phyloP scores from a whole-genome alignment of 2,329 filamentous ascomycete species.

The Fusarium globosum region DNA sequence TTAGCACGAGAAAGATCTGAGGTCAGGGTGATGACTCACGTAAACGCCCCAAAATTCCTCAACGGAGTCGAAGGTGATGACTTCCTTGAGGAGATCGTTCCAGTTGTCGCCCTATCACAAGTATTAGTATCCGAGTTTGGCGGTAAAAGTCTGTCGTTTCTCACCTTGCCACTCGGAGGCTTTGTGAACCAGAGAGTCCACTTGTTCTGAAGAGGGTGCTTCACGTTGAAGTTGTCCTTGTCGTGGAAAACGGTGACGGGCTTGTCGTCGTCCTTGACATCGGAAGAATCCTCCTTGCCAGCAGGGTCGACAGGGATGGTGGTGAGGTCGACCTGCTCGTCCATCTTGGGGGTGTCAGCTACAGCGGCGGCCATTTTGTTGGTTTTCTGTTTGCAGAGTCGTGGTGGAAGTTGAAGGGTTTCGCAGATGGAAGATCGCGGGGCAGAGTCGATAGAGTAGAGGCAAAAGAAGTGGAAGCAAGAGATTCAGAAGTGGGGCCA shows the following conservation, averaged over 20 bases:
- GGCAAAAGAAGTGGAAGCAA: conserved; percentile 37
- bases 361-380: conserved; percentile 52
- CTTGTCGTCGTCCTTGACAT: conserved; percentile 65
- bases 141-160: conserved; percentile 33
- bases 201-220: conserved; percentile 96
- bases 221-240: conserved; percentile 99
- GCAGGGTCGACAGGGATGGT: conserved; percentile 75
- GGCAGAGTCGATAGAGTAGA: conserved; percentile 41
- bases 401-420: conserved; percentile 20
- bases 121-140: conserved; percentile 16
- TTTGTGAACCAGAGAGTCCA: conserved; percentile 99
- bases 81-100: conserved; percentile 97
- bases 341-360: conserved; percentile 51
- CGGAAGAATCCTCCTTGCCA: conserved; percentile 65
- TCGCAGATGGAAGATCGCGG: conserved; percentile 44
- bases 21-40: conserved; percentile 66
- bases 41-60: conserved; percentile 99
- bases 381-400: conserved; percentile 17
- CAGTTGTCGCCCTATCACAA: conserved; percentile 89
- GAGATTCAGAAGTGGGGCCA: conserved; percentile 36
- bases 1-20: conserved; percentile 15
- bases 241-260: conserved; percentile 97
- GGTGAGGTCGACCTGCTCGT: conserved; percentile 72
- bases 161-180: conserved; percentile 92
- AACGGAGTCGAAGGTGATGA: conserved; percentile 98